phyloP scores from a whole-genome alignment of 2,329 filamentous ascomycete species.

The Dactylellina sp. region DNA sequence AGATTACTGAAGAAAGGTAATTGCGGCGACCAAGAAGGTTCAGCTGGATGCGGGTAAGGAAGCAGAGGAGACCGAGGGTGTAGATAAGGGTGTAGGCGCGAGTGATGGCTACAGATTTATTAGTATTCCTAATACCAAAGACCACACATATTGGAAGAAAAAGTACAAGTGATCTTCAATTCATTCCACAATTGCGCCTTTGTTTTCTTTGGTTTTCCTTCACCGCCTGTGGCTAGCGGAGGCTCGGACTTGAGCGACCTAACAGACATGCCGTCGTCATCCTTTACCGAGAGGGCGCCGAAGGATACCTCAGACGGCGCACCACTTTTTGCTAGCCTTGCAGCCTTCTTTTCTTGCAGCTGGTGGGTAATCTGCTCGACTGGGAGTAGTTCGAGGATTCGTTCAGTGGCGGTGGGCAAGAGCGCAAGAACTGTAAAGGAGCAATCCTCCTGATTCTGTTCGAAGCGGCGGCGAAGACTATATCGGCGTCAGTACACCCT shows the following conservation, averaged over 20 bases:
- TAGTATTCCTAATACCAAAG: background rate
- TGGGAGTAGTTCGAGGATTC: constrained; percentile 86
- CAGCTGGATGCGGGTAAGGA: constrained; percentile 93
- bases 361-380: constrained; percentile 94
- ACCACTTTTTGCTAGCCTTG: constrained; percentile 73
- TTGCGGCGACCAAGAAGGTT: constrained; percentile 95
- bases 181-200: constrained; percentile 98
- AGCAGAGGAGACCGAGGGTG: constrained; percentile 85
- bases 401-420: constrained; percentile 88
- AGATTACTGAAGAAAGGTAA: constrained; percentile 94
- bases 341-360: constrained; percentile 90
- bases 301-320: constrained; percentile 71
- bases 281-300: constrained; percentile 70
- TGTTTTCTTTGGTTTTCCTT: constrained; percentile 74
- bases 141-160: too few species aligned
- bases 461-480: constrained; percentile 92
- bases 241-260: constrained; percentile 60
- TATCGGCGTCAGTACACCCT: constrained; percentile 5
- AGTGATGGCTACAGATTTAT: constrained; percentile 77
- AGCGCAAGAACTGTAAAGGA: constrained; percentile 97
- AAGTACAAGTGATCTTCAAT: constrained; percentile 89
- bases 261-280: constrained; percentile 63
- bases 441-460: constrained; percentile 99
- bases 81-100: constrained; percentile 92
- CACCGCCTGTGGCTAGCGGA: constrained; percentile 9